Percentiles rank a stretch among this genome's conserved stretches.
phyloP scores from a whole-genome alignment of 2,329 filamentous ascomycete genomes.

The Aspergillus sp. region DNA sequence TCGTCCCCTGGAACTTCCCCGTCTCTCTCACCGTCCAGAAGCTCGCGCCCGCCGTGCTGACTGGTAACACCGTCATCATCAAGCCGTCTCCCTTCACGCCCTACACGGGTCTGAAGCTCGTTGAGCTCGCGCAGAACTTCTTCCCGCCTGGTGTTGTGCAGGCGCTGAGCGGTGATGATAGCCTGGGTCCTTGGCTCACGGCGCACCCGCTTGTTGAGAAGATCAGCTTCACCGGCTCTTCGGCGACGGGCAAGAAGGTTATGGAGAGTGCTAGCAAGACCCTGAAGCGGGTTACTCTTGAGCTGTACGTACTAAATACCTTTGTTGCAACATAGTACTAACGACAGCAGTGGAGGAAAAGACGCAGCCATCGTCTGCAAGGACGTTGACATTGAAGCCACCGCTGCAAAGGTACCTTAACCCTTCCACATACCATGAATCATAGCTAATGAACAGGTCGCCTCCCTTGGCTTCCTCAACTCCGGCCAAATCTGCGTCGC shows the following conservation, averaged over 20 bases:
- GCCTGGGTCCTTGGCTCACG: constrained; percentile 55
- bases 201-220: constrained; percentile 56
- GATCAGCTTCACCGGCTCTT: constrained; percentile 61
- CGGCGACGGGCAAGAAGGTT: constrained; percentile 51
- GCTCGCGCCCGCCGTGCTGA: constrained; percentile 50
- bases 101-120: constrained; percentile 56
- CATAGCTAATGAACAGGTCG: constrained; percentile 34
- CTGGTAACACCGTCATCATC: constrained; percentile 56
- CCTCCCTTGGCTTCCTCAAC: constrained; percentile 52
- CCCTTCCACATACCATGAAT: too few species aligned
- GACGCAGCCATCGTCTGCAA: constrained; percentile 56
- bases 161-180: constrained; percentile 55
- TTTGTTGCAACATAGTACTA: neutral
- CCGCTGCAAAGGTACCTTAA: constrained; percentile 36
- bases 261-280: constrained; percentile 52
- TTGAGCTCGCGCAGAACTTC: constrained; percentile 50
- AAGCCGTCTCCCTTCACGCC: constrained; percentile 53
- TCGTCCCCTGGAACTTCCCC: constrained; percentile 62
- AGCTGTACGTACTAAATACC: constrained; percentile 26
- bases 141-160: constrained; percentile 59
- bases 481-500: constrained; percentile 58
- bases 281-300: constrained; percentile 56
- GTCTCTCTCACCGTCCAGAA: constrained; percentile 49
- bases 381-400: constrained; percentile 51
- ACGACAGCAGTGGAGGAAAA: constrained; percentile 48